These are phyloP conservation scores for Kwoniella pini DNA, from an alignment of 768 basidiomycete species.

Conservation along the genomic window DNA sequence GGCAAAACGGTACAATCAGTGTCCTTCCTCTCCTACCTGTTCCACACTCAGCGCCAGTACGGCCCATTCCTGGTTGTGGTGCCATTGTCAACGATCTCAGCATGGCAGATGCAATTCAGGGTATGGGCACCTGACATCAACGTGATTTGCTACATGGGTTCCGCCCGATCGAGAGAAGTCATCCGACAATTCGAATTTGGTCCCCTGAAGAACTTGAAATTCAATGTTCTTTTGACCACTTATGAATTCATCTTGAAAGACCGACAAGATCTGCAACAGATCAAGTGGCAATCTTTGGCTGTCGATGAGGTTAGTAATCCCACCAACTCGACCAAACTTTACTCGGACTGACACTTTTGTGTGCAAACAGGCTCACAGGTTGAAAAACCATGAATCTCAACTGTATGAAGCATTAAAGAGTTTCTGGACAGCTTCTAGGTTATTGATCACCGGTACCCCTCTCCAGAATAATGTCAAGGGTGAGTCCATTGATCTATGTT, in stretches of 20 bases:
- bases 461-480: slow-evolving; percentile 99
- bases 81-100: slow-evolving; percentile 94
- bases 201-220: slow-evolving; percentile 78
- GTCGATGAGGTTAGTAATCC: slow-evolving; percentile 81
- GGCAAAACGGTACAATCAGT: slow-evolving; percentile 98
- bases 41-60: slow-evolving; percentile 86
- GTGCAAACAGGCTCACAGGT: slow-evolving; percentile 76
- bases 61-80: slow-evolving; percentile 98
- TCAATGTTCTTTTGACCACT: slow-evolving; percentile 95
- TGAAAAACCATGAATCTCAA: slow-evolving; percentile 98
- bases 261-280: slow-evolving; percentile 78
- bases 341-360: background rate
- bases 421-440: slow-evolving; percentile 85
- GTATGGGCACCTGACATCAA: slow-evolving; percentile 96
- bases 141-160: slow-evolving; percentile 95
- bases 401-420: slow-evolving; percentile 88
- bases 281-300: slow-evolving; percentile 95
- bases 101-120: slow-evolving; percentile 94
- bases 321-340: slow-evolving; percentile 18
- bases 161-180: slow-evolving; percentile 78
- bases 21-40: slow-evolving; percentile 89
- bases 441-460: slow-evolving; percentile 97
- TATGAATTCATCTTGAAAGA: slow-evolving; percentile 95
- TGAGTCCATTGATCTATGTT: slow-evolving; percentile 51
- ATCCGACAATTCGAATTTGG: slow-evolving; percentile 94